These are phyloP conservation scores for Pyrenophora seminiperda DNA, from an alignment of 2,329 filamentous ascomycete species.

Conservation along the genomic window DNA sequence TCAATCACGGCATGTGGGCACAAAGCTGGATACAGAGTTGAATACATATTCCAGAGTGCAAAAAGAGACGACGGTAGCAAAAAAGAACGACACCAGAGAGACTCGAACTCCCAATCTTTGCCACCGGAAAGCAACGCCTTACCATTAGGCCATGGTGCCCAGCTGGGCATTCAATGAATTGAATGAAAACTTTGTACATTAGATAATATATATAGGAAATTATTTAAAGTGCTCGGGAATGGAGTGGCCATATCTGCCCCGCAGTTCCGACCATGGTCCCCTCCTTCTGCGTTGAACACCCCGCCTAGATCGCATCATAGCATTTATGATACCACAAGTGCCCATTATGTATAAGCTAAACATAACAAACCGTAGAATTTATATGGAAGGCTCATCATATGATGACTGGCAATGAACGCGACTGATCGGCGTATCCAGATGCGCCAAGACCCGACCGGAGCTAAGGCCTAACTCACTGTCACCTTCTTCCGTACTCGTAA, in stretches of 20 bases:
- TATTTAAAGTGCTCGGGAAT: too few species aligned
- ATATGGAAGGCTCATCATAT: too few species aligned
- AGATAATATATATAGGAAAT: not conserved
- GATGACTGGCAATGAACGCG: not conserved
- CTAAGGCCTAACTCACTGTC: conserved; percentile 20
- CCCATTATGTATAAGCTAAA: too few species aligned
- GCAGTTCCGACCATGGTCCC: too few species aligned
- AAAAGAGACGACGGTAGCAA: conserved; percentile 5
- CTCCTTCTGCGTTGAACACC: too few species aligned
- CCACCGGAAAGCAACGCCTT: conserved; percentile 54
- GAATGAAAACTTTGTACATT: not conserved
- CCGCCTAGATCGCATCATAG: too few species aligned
- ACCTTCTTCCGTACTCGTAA: conserved; percentile 42
- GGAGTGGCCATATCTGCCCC: too few species aligned
- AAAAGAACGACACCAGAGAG: conserved; percentile 45
- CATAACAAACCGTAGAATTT: too few species aligned
- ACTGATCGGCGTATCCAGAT: conserved; percentile 10
- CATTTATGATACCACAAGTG: too few species aligned
- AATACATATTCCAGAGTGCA: too few species aligned
- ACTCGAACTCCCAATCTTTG: conserved; percentile 54
- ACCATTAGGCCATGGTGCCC: conserved; percentile 51
- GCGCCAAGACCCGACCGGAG: conserved; percentile 14
- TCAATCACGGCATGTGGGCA: too few species aligned
- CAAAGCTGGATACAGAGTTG: too few species aligned
- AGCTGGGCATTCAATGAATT: conserved; percentile 1